A percentile compares a stretch with the other conserved stretches of the same genome.
Evolutionary conservation across 441 rosid species (phyloP).

Genomic region (Adansonia grandidieri): DNA sequence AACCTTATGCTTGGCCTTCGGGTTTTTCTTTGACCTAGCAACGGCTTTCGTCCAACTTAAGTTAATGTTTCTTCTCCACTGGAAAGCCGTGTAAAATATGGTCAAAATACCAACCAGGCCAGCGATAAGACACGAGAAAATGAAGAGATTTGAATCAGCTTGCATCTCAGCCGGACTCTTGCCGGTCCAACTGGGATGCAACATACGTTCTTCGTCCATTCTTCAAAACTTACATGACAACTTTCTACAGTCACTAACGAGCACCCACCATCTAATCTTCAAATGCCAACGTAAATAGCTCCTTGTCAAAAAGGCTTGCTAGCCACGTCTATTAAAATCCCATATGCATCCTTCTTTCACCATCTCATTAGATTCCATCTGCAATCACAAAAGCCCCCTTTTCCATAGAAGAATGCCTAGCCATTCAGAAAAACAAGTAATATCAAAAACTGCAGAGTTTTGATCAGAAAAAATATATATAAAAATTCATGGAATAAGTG

Average conservation of each 20-base stretch:
- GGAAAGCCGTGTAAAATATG: conserved; percentile 87
- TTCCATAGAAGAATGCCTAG: not conserved
- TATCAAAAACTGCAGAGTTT: not conserved
- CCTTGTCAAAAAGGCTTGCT: not conserved
- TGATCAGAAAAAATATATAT: not conserved
- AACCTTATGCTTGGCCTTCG: conserved; percentile 73
- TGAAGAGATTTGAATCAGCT: conserved; percentile 58
- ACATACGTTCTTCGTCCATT: conserved; percentile 69
- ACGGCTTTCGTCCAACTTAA: conserved; percentile 94
- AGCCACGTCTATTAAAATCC: conserved; percentile 16
- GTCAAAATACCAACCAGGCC: conserved; percentile 82
- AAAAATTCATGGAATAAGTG: not conserved
- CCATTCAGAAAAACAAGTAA: not conserved
- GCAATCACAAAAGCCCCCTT: not conserved
- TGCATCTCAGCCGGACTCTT: conserved; percentile 48
- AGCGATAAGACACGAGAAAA: conserved; percentile 69
- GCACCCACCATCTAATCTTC: conserved; percentile 12
- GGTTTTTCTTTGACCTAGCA: conserved; percentile 88
- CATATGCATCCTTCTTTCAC: not conserved
- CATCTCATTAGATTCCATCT: conserved; percentile 17
- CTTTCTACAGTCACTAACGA: conserved; percentile 30
- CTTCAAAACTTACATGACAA: conserved; percentile 26
- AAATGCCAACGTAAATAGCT: conserved; percentile 20
- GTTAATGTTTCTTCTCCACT: conserved; percentile 93
- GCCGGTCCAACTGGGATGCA: conserved; percentile 54